Percentiles rank a stretch among this genome's conserved stretches.
Conservation (phyloP, 169 alveolate species). For the Eimeria maxima region DNA sequence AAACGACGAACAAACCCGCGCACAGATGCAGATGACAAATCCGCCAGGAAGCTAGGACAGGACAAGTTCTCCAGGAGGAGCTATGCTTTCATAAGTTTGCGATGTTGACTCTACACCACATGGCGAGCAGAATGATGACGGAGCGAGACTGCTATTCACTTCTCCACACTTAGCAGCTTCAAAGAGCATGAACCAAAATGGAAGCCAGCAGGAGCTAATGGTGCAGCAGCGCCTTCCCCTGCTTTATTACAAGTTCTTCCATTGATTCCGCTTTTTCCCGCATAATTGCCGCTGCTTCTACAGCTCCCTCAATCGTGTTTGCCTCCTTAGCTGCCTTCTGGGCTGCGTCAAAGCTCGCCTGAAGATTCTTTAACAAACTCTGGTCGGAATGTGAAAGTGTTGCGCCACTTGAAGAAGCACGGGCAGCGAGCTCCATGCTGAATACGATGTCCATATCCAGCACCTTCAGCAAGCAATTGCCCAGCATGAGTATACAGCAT, state of each 20-base stretch:
- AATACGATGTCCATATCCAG: constrained; percentile 1
- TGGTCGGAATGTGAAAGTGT: neutral
- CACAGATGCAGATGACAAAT: neutral
- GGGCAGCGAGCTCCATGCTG: neutral
- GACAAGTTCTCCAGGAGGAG: neutral
- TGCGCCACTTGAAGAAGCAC: neutral
- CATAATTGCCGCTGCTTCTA: constrained; percentile 31
- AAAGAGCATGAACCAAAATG: neutral
- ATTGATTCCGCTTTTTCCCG: neutral
- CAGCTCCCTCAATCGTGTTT: neutral
- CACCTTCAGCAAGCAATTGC: constrained; percentile 14
- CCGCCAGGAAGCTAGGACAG: neutral
- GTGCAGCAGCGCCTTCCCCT: neutral
- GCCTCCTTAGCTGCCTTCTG: neutral
- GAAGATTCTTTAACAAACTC: neutral
- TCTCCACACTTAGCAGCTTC: neutral
- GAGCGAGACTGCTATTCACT: neutral
- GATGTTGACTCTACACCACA: neutral
- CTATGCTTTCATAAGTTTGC: neutral
- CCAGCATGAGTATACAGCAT: constrained; percentile 22
- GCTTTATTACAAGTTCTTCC: neutral
- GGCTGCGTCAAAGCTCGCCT: constrained; percentile 20
- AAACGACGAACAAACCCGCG: neutral
- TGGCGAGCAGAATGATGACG: neutral
- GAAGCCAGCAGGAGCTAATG: neutral